Evolutionary conservation across 2,329 filamentous ascomycete genomes (phyloP).

Genomic region (Teratosphaeria gauchensis): DNA sequence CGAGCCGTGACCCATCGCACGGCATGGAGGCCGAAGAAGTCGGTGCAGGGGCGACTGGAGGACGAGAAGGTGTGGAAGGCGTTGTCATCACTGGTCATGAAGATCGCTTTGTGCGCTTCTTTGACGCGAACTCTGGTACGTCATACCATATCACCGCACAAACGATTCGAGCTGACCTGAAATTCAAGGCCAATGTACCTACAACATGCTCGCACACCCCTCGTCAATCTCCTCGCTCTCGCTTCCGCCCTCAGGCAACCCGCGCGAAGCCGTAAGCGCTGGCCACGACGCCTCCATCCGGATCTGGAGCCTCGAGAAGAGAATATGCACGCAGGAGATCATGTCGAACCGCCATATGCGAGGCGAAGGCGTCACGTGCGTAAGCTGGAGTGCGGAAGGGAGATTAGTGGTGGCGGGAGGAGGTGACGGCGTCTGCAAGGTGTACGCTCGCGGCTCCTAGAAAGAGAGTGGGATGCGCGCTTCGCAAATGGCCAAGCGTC

Average conservation of each 20-base stretch:
- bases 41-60: constrained; percentile 74
- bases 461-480: neutral
- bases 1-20: constrained; percentile 50
- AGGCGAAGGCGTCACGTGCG: constrained; percentile 86
- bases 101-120: constrained; percentile 92
- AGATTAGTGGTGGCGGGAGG: constrained; percentile 90
- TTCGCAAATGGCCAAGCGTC: neutral
- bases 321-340: constrained; percentile 90
- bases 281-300: constrained; percentile 91
- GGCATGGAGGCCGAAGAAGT: constrained; percentile 63
- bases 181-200: constrained; percentile 83
- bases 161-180: neutral
- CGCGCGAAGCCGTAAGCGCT: constrained; percentile 85
- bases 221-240: constrained; percentile 86
- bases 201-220: constrained; percentile 95
- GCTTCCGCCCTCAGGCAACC: constrained; percentile 66
- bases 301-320: constrained; percentile 96
- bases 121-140: constrained; percentile 97
- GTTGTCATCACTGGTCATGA: constrained; percentile 95
- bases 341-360: constrained; percentile 89
- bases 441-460: constrained; percentile 38
- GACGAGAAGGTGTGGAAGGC: constrained; percentile 66
- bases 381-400: constrained; percentile 92
- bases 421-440: constrained; percentile 92
- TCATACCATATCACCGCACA: constrained; percentile 15